Evolutionary conservation across 2,329 filamentous ascomycete species (phyloP), one percentile per base, ranked within the genome.

Genomic region (Graphilbum sp.): DNA sequence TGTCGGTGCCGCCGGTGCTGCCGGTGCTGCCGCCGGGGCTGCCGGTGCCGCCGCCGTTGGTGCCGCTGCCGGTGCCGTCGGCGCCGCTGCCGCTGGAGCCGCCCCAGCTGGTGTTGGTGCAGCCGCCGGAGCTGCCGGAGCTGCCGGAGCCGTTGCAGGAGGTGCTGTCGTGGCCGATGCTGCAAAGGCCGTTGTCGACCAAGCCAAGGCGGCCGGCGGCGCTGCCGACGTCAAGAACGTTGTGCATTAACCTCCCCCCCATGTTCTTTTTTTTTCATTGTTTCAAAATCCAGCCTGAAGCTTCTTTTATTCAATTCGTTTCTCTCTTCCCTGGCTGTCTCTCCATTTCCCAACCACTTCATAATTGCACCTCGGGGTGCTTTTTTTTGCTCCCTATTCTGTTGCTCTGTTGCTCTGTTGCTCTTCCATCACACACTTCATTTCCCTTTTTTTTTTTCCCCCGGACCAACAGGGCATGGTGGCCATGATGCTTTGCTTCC

Each of bases 91-190:
- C 21, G 38, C 18, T 24, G 27, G 32, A 10, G 32, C 27, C 4
- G 35, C 27, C n/a, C 20, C 25, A 3, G 19, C 13, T 3, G 36
- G 17, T 0, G 20, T 29, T 23, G 33, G 33, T 7, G 27, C 16
- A 4, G 37, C 15, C 4, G 36, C 35, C 7, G 36, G 25, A 17
- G 41, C 35, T 23, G 31, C 32, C 12, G 25, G 35, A 2, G 36
- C 32, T 33, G 35, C 32, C 18, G 23, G 24, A 15, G 27, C 35
- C 15, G 27, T 35, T 21, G 18, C 18, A 21, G 37, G 16, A 17
- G 39, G 30, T 37, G 39, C 36, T 21, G 37, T 44, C 30, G 44
- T 40, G 30, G 39, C 34, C 15, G 42, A 38, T 1, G 39, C 37
- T 8, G 40, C 29, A 11, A 39, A 40, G 20, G 36, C 30, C 11